Base-by-base conservation (phyloP, 2,329 filamentous ascomycete genomes). In the Fusarium secorum region DNA sequence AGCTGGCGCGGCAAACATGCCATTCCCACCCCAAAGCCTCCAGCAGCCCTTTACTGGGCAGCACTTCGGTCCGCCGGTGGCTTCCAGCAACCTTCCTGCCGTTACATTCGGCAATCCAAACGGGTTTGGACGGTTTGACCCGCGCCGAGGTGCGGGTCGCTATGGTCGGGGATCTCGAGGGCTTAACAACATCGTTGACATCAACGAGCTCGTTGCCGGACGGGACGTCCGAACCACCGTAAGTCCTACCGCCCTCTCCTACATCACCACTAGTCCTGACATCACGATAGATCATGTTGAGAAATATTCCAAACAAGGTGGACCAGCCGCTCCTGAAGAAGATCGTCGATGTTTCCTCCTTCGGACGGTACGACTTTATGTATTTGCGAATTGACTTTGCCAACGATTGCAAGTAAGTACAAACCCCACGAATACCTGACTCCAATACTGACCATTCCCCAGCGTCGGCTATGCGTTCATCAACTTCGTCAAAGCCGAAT, bases 381-480 rank as follows among this genome's bases (percentile, higher is more conserved):
- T 99, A 99, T 79, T 83, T 98, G 56, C 91, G 96, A 41, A 98
- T 98, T 75, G 93, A 95, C 78, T 95, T 95, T 74, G 89, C 89
- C 58, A 93, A 94, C 75, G 90, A 93, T 70, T 94, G 92, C 90
- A 95, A 94, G 91, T 93, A 81, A 82, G 91, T 85, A 36, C 28
- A 44, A 46, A 9, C 14, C 5, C 7, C 7, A 36, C 2, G 2
- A n/a, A 36, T 13, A 3, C 51, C 3, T 44, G 11, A 15, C 4
- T 20, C 11, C 32, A 67, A 22, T 59, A 33, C 70, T 85, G 80
- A 72, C 20, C 11, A 39, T 30, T 13, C 6, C 45, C 77, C 70
- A 97, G 94, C 78, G 95, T 98, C 64, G 96, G 96, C 48, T 98
- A 98, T 80, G 95, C 94, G 1, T 99, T 98, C 81, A 94, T 99